phyloP scores from a whole-genome alignment of 192 early-diverging fungal genomes.

The Coemansia sp. region DNA sequence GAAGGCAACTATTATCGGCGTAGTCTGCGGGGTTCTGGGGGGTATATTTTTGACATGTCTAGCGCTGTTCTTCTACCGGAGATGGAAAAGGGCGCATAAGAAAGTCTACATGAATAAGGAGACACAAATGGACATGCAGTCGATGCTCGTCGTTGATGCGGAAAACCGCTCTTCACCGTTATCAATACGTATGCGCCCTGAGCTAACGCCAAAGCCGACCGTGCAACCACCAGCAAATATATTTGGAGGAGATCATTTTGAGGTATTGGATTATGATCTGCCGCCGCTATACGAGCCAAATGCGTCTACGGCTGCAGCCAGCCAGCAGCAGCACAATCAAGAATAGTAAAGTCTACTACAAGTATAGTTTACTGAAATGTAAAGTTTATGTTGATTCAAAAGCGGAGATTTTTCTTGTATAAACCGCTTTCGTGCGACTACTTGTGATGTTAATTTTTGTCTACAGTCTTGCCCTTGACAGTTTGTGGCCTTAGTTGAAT shows the following conservation, averaged over 20 bases:
- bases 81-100: not conserved
- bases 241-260: not conserved
- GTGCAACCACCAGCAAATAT: not conserved
- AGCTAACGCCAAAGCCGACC: not conserved
- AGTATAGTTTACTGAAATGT: too few species aligned
- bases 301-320: not conserved
- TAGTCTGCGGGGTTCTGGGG: not conserved
- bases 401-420: too few species aligned
- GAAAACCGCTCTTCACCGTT: not conserved
- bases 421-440: too few species aligned
- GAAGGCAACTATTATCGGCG: slow-evolving; percentile 2
- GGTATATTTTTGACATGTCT: slow-evolving; percentile 1
- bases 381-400: too few species aligned
- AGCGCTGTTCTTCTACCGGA: not conserved
- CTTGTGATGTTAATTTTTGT: not conserved
- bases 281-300: slow-evolving; percentile 3
- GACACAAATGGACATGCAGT: not conserved
- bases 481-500: not conserved
- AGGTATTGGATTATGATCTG: not conserved
- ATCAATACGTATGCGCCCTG: not conserved
- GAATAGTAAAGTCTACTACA: too few species aligned
- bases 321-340: too few species aligned
- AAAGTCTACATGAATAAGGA: not conserved
- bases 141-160: not conserved
- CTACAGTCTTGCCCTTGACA: not conserved